These are phyloP conservation scores for Morella rubra DNA, from an alignment of 306 rosid species.

Conservation along the genomic window DNA sequence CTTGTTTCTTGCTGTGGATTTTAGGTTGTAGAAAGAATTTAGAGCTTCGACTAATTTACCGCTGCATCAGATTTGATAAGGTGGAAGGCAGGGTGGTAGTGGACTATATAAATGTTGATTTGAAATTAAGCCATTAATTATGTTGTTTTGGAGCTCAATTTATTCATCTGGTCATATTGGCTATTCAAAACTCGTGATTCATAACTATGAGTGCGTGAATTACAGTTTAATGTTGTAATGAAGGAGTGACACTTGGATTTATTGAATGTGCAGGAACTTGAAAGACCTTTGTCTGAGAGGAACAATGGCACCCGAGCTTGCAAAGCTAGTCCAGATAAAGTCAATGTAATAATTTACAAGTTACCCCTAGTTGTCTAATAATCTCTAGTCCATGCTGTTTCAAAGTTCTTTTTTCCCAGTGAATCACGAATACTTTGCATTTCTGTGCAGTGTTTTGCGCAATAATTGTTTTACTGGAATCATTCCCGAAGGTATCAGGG, in stretches of 20 bases:
- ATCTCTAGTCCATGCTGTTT: slow-evolving; percentile 10
- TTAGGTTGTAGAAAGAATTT: not conserved
- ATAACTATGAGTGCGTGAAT: no score
- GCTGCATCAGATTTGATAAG: no score
- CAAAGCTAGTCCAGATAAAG: slow-evolving; percentile 60
- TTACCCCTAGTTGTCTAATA: slow-evolving; percentile 2
- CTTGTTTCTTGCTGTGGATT: not conserved
- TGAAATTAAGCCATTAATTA: no score
- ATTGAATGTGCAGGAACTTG: slow-evolving; percentile 56
- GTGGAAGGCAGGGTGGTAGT: no score
- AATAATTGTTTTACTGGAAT: slow-evolving; percentile 72
- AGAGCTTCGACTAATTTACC: not conserved
- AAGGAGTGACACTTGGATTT: not conserved
- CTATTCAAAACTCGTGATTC: no score
- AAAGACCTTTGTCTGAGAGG: slow-evolving; percentile 80
- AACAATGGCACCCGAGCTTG: slow-evolving; percentile 63
- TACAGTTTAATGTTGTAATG: no score
- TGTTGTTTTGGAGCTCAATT: no score
- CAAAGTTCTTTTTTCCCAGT: slow-evolving; percentile 21
- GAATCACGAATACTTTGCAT: slow-evolving; percentile 19
- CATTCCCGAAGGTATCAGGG: slow-evolving; percentile 60
- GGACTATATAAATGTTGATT: no score
- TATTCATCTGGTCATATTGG: no score
- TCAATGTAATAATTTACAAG: slow-evolving; percentile 60
- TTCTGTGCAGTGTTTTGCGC: slow-evolving; percentile 63